Evolutionary conservation across 768 basidiomycete species (phyloP).

Genomic region (Boletus edulis): DNA sequence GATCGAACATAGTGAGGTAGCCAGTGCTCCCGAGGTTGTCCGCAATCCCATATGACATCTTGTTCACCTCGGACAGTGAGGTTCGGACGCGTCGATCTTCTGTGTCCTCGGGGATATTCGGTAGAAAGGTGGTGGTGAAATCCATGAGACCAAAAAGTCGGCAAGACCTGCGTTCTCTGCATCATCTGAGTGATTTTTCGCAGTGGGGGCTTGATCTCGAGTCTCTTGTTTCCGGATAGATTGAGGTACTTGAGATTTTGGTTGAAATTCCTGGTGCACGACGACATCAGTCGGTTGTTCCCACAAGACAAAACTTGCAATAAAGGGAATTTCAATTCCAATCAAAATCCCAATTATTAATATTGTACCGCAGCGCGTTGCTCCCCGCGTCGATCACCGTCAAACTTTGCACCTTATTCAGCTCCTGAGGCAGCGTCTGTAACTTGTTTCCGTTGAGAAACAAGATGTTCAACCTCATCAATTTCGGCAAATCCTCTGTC

Average conservation of each 20-base stretch:
- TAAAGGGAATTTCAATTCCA: constrained; percentile 74
- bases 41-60: constrained; percentile 94
- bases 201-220: constrained; percentile 80
- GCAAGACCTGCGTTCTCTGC: constrained; percentile 45
- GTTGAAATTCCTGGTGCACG: constrained; percentile 84
- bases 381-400: constrained; percentile 88
- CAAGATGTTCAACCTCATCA: constrained; percentile 67
- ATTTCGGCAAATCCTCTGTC: constrained; percentile 77
- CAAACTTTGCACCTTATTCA: constrained; percentile 78
- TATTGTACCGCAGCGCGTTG: constrained; percentile 93
- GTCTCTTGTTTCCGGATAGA: constrained; percentile 92
- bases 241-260: constrained; percentile 91
- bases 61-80: constrained; percentile 82
- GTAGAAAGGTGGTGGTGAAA: constrained; percentile 63
- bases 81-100: constrained; percentile 91
- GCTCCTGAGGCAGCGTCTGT: constrained; percentile 87
- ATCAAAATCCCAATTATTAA: constrained; percentile 97
- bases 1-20: constrained; percentile 84
- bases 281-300: background rate
- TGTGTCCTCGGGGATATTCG: constrained; percentile 76
- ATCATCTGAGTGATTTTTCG: constrained; percentile 28
- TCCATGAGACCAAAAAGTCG: constrained; percentile 99
- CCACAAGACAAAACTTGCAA: background rate
- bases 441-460: constrained; percentile 94
- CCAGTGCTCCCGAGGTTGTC: constrained; percentile 84